Conservation (phyloP, 257 asterid genomes). For the Solanum chilense region DNA sequence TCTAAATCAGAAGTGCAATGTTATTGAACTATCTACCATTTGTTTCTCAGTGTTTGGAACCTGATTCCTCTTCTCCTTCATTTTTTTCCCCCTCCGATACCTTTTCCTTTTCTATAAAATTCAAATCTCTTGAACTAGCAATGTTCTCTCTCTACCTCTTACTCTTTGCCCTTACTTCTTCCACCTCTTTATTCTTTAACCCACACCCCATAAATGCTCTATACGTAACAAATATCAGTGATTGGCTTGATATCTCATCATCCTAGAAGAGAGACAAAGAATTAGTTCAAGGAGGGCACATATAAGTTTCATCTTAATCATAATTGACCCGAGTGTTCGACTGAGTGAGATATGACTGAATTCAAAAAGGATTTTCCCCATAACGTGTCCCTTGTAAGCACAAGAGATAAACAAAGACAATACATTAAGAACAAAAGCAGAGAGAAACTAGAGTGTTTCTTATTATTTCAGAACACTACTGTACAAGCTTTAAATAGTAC, state of each 20-base stretch:
- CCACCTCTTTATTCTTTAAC: neutral
- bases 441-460: too few relatives aligned
- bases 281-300: neutral
- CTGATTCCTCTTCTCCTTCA: too few relatives aligned
- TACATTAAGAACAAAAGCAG: too few relatives aligned
- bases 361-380: neutral
- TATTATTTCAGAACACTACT: too few relatives aligned
- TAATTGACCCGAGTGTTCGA: neutral
- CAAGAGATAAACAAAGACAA: too few relatives aligned
- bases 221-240: slow-evolving; percentile 21
- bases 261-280: neutral
- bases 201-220: neutral
- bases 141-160: neutral
- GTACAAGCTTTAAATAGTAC: neutral
- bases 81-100: neutral
- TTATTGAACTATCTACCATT: too few relatives aligned
- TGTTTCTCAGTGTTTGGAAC: too few relatives aligned
- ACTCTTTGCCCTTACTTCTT: neutral
- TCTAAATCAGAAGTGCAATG: too few relatives aligned
- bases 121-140: neutral
- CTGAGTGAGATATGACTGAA: too few relatives aligned
- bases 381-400: neutral
- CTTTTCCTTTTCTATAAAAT: neutral
- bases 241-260: neutral
- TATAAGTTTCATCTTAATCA: neutral